phyloP scores from a whole-genome alignment of 805 yeast genomes.

The Sugiyamaella boreocaroliniensis region DNA sequence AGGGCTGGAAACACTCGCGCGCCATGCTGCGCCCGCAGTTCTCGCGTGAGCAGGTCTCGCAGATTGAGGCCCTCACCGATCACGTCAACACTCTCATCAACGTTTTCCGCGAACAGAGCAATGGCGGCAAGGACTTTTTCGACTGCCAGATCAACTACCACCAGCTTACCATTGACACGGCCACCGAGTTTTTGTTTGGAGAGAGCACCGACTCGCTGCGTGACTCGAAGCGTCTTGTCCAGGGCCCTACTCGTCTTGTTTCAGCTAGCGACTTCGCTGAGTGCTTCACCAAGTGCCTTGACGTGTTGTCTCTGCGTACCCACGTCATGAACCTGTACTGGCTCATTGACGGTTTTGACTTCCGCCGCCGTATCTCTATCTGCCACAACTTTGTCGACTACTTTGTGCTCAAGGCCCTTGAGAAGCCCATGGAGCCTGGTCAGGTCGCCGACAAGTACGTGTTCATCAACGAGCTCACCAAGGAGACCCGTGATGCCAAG shows the following conservation, averaged over 20 bases:
- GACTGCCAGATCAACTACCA: constrained; percentile 28
- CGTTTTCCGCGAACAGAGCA: not conserved
- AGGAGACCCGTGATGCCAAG: constrained; percentile 44
- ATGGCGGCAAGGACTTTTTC: constrained; percentile 7
- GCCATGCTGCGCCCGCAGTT: constrained; percentile 34
- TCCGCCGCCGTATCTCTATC: constrained; percentile 27
- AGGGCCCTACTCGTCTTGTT: constrained; percentile 10
- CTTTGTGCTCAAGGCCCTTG: constrained; percentile 37
- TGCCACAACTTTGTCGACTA: constrained; percentile 35
- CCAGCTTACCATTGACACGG: constrained; percentile 29
- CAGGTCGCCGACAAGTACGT: constrained; percentile 33
- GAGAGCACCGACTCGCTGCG: constrained; percentile 25
- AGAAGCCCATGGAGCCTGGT: constrained; percentile 9
- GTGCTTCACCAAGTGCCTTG: constrained; percentile 5
- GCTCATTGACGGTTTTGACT: constrained; percentile 22
- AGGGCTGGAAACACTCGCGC: constrained; percentile 34
- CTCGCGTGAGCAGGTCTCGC: constrained; percentile 29
- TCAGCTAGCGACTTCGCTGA: constrained; percentile 10
- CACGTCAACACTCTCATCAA: constrained; percentile 25
- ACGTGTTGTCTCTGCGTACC: constrained; percentile 5
- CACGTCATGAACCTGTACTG: constrained; percentile 19
- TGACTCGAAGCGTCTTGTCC: constrained; percentile 6
- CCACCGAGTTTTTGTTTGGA: constrained; percentile 32
- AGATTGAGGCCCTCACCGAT: constrained; percentile 21
- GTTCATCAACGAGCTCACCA: constrained; percentile 43